Evolutionary conservation across 1,284 basidiomycete genomes (phyloP).

Genomic region (Phlebopus sp.): DNA sequence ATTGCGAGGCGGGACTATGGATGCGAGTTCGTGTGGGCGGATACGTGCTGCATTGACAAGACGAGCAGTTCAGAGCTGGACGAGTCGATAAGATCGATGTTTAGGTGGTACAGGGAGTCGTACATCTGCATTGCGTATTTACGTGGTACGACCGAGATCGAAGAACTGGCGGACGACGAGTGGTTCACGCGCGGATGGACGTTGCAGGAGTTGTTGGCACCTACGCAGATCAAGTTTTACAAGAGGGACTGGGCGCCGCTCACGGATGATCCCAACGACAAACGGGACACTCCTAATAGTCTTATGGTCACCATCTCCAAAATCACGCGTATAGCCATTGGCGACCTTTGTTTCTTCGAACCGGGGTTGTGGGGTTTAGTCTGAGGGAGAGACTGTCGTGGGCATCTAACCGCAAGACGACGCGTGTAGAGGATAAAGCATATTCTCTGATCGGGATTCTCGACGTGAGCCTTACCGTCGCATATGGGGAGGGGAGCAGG

Average conservation of each 20-base stretch:
- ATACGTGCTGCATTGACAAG: conserved; percentile 18
- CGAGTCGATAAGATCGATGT: conserved; percentile 19
- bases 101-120: conserved; percentile 15
- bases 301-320: conserved; percentile 1
- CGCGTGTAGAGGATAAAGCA: conserved; percentile 13
- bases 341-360: conserved; percentile 7
- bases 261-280: background rate
- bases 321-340: background rate
- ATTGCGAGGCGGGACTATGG: conserved; percentile 6
- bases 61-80: conserved; percentile 10
- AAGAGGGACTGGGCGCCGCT: conserved; percentile 10
- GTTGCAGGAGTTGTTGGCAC: conserved; percentile 16
- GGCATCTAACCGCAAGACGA: conserved; percentile 17
- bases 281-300: background rate
- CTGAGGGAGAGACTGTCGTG: conserved; percentile 20
- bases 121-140: conserved; percentile 16
- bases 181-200: conserved; percentile 18
- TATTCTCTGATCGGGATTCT: conserved; percentile 18
- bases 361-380: conserved; percentile 5
- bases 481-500: conserved; percentile 14
- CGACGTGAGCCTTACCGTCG: conserved; percentile 9
- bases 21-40: conserved; percentile 15
- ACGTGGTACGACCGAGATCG: background rate
- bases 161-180: conserved; percentile 4
- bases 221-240: conserved; percentile 15